phyloP scores from a whole-genome alignment of 306 rosid species.

The Mimosa pudica region DNA sequence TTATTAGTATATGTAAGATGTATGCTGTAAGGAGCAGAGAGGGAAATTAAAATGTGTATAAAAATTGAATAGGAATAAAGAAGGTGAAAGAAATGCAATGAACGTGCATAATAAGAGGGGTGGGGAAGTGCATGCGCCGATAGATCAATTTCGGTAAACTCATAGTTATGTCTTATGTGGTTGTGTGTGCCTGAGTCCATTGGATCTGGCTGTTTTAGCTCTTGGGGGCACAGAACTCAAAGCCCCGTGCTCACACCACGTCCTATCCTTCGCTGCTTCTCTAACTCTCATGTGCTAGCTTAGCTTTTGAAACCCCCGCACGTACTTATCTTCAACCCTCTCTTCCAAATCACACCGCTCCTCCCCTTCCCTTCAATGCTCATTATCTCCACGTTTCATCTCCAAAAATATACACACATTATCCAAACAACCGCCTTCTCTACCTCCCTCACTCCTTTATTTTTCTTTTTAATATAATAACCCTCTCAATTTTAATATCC shows the following conservation, averaged over 20 bases:
- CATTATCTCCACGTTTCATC: neutral
- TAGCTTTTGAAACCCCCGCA: conserved; percentile 41
- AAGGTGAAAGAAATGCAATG: conserved; percentile 13
- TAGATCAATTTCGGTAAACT: conserved; percentile 29
- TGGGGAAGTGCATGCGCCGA: conserved; percentile 4
- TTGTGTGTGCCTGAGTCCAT: conserved; percentile 10
- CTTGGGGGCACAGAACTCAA: conserved; percentile 21
- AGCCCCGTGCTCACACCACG: conserved; percentile 41
- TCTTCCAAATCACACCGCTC: conserved; percentile 46
- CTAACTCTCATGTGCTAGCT: conserved; percentile 34
- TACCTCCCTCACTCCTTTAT: conserved; percentile 31
- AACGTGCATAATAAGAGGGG: conserved; percentile 16
- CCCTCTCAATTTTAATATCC: too few species aligned
- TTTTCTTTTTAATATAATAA: neutral
- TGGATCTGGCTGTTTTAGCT: conserved; percentile 21
- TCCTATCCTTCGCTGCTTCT: conserved; percentile 24
- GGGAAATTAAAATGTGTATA: neutral
- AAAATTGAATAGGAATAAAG: neutral
- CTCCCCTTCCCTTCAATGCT: conserved; percentile 11
- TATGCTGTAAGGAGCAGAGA: neutral
- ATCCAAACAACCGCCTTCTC: conserved; percentile 34
- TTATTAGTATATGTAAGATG: neutral
- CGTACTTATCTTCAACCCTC: conserved; percentile 59
- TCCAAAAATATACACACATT: neutral
- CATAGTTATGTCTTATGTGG: conserved; percentile 27